Base-by-base conservation (phyloP, 116 monocot species). In the Iris pallida region DNA sequence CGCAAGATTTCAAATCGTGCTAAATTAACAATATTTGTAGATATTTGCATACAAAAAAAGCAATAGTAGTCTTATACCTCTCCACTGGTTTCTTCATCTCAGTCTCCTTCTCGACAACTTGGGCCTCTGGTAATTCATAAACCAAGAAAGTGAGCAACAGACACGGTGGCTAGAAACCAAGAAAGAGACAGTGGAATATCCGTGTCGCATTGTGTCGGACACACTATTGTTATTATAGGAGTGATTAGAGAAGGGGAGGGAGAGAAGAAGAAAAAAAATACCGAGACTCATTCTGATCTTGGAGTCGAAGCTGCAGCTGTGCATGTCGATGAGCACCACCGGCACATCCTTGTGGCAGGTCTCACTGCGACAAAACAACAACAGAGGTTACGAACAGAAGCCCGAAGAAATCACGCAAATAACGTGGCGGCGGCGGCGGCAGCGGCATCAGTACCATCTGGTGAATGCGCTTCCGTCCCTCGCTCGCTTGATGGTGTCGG, bases 301-400 rank as follows among this genome's bases (percentile, higher is more conserved):
- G 0, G 83, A 85, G 74, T 97, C 97, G 2, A 97, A 79, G 56
- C 90, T 87, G 65, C 92, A 97, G 59, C 74, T 86, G 45, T 97
- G 97, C 97, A 97, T 92, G 70, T 90, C 85, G 11, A 97, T 97
- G 44, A 97, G 82, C 16, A 65, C 93, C 13, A 92, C 97, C 2
- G 87, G 78, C 0, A 96, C 92, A 46, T 89, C 81, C 73, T 78
- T 86, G 42, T 85, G 83, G 66, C 97, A 97, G 3, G 60, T 85
- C 20, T 83, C 90, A 13, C 97, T 92, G 82, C 30, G 3, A 30
- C 47, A 13, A 20, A 69, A 68, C 20, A 60, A 68, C 4, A 2
- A 5, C 40, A 30, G 30, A 30, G 30, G 30, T 30, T 30, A 30
- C 30, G 30, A 30, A 30, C 30, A 30, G 30, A 30, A 30, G 30